A percentile compares a stretch with the other conserved stretches of the same genome.
Conservation (phyloP, 768 basidiomycete genomes). For the Erythrobasidium yunnanense region DNA sequence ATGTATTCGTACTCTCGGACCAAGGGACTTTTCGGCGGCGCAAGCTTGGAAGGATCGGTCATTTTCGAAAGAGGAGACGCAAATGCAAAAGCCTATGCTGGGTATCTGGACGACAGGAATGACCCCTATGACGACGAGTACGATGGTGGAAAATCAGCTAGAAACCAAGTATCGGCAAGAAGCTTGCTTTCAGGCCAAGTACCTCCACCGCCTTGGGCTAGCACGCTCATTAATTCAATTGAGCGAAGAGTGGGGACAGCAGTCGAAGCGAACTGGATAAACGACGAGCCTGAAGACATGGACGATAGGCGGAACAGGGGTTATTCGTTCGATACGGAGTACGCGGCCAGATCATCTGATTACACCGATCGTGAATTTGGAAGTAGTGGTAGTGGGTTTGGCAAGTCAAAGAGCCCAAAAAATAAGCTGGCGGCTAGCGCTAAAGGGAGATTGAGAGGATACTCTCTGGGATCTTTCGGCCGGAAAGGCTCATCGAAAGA, state of each 20-base stretch:
- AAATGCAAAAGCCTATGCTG: slow-evolving; percentile 66
- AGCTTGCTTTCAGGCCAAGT: slow-evolving; percentile 69
- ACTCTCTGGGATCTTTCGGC: slow-evolving; percentile 14
- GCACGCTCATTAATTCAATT: slow-evolving; percentile 61
- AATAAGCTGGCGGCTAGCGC: not conserved
- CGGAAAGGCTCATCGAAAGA: not conserved
- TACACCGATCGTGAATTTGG: not conserved
- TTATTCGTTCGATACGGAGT: slow-evolving; percentile 20
- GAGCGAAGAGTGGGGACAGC: slow-evolving; percentile 55
- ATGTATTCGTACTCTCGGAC: slow-evolving; percentile 62
- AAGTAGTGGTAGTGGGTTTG: not conserved
- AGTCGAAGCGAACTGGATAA: slow-evolving; percentile 9
- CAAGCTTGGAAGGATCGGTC: slow-evolving; percentile 60
- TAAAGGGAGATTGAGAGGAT: slow-evolving; percentile 18
- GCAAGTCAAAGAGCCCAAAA: not conserved
- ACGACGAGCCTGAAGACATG: slow-evolving; percentile 16
- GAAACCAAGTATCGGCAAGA: slow-evolving; percentile 56
- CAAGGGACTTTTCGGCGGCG: slow-evolving; percentile 82
- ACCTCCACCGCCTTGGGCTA: slow-evolving; percentile 66
- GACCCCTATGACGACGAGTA: not conserved
- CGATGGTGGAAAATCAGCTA: slow-evolving; percentile 26
- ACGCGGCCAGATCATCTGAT: not conserved
- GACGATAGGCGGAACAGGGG: slow-evolving; percentile 23
- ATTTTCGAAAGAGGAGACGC: slow-evolving; percentile 91
- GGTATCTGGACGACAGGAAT: slow-evolving; percentile 31